phyloP scores from a whole-genome alignment of 2,329 filamentous ascomycete genomes.

The Fusarium napiforme region DNA sequence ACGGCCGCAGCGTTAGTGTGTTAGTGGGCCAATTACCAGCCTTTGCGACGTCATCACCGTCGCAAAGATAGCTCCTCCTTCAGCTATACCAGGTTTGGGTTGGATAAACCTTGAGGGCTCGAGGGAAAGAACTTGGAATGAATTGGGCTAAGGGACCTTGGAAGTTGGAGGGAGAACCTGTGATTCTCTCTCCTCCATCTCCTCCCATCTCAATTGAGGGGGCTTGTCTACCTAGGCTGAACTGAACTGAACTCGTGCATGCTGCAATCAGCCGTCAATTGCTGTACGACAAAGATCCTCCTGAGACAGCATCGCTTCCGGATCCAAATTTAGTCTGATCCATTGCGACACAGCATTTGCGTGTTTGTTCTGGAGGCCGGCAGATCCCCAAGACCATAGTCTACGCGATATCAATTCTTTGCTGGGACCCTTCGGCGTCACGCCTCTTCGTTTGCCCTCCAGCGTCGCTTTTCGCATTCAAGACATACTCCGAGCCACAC shows the following conservation, averaged over 20 bases:
- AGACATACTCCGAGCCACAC: not conserved
- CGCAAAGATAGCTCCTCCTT: constrained; percentile 27
- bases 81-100: constrained; percentile 18
- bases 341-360: constrained; percentile 28
- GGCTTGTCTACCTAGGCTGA: constrained; percentile 1
- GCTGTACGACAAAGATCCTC: constrained; percentile 25
- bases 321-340: constrained; percentile 19
- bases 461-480: not conserved
- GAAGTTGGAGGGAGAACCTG: not conserved
- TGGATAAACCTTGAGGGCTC: constrained; percentile 26
- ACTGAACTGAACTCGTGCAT: constrained; percentile 14
- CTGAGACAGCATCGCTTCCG: constrained; percentile 33
- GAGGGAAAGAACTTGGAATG: constrained; percentile 28
- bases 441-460: not conserved
- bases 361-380: constrained; percentile 3
- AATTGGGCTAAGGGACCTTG: not conserved
- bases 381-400: constrained; percentile 5
- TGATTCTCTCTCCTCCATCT: not conserved
- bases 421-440: not conserved
- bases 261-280: constrained; percentile 36
- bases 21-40: constrained; percentile 30
- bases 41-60: constrained; percentile 32
- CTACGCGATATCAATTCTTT: constrained; percentile 8
- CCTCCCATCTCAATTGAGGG: not conserved
- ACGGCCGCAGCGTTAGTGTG: not conserved